Base-by-base conservation (phyloP, 2,329 filamentous ascomycete species). In the Xylaria sp. region DNA sequence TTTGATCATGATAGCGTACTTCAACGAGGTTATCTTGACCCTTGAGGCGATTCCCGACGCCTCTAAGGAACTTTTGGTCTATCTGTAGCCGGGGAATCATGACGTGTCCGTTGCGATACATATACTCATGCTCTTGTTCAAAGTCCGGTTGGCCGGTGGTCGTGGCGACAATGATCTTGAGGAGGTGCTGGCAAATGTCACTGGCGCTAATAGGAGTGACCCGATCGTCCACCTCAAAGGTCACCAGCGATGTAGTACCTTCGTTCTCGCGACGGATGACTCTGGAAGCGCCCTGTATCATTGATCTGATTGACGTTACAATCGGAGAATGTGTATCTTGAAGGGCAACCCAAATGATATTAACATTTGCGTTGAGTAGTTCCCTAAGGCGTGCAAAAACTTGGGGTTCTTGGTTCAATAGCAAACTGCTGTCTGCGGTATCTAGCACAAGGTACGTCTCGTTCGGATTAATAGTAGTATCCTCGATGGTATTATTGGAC, bases 241-340 rank as follows among this genome's bases (percentile, higher is more conserved):
- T 48, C 10, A 11, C 59, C 17, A 65, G 33, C 17, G 63, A 54
- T 44, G 63, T 65, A 15, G 36, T 65, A 15, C 63, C 63, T 53
- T 65, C 63, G 17, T 65, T 65, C 10, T 65, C 63, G 44, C 63
- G 56, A 13, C 63, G 63, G 31, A 65, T 54, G 26, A 65, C 63
- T 46, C 63, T 42, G n/a, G 63, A 65, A 17, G 63, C 63, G 42
- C 63, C 63, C 13, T 65, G 63, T 31, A 65, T 65, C 63, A 65
- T 65, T 9, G 63, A 65, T 36, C 48, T 59, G 10, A 65, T 53
- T 17, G 63, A 65, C 26, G 31, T 42, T 33, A 23, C 46, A 9
- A 26, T 60, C 5, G 63, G 63, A 42, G 63, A 40, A 31, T 15
- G 15, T 53, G 63, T 65, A 13, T 65, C 63, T 59, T 65, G 63